These are phyloP conservation scores for Nicotiana noctiflora DNA, from an alignment of 257 asterid genomes.

Conservation along the genomic window DNA sequence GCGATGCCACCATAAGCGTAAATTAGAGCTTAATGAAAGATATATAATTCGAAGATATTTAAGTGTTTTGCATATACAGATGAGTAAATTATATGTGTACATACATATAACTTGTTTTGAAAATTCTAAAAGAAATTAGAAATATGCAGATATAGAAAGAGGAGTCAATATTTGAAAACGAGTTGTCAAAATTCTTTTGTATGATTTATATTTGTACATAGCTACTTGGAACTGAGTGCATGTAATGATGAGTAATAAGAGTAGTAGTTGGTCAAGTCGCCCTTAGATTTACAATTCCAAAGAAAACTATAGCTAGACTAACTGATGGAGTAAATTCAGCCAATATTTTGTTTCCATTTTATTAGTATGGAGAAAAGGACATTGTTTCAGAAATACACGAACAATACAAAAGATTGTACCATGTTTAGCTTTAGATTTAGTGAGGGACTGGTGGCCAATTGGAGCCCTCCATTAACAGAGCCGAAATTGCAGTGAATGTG, in stretches of 20 bases:
- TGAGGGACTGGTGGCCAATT: constrained; percentile 13
- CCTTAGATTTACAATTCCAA: constrained; percentile 12
- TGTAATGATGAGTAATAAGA: constrained; percentile 19
- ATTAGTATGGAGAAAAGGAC: constrained; percentile 13
- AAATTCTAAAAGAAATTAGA: too few species aligned
- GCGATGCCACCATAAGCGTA: not conserved
- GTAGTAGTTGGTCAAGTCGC: constrained; percentile 2
- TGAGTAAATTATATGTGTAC: too few species aligned
- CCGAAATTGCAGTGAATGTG: not conserved
- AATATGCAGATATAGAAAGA: not conserved
- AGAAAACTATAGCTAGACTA: not conserved
- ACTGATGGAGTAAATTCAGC: constrained; percentile 18
- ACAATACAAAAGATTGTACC: constrained; percentile 58
- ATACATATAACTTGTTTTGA: too few species aligned
- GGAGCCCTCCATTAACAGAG: not conserved
- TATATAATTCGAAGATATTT: too few species aligned
- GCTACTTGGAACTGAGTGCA: not conserved
- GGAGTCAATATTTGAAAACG: not conserved
- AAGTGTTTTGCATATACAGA: too few species aligned
- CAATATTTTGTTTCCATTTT: constrained; percentile 37
- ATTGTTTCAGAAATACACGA: constrained; percentile 27
- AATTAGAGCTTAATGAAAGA: not conserved
- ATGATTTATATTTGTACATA: not conserved
- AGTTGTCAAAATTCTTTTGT: not conserved
- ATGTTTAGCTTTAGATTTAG: constrained; percentile 40